Evolutionary conservation across 257 asterid species (phyloP).

Genomic region (Salvia splendens): DNA sequence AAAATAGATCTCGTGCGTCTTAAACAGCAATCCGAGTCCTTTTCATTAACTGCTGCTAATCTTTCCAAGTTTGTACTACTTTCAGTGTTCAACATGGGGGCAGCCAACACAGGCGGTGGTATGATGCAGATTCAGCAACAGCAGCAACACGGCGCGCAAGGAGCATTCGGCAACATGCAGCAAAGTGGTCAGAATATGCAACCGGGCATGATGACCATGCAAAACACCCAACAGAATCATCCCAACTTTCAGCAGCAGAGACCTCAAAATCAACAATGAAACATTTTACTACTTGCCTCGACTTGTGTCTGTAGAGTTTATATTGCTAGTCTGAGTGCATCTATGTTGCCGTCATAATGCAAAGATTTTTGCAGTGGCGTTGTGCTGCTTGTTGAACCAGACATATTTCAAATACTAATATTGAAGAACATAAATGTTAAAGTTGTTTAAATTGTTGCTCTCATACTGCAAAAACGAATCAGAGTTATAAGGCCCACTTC

Average conservation of each 20-base stretch:
- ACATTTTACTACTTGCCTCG: neutral
- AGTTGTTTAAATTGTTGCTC: too few species aligned
- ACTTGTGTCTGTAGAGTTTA: neutral
- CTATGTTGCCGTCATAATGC: neutral
- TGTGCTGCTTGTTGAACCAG: neutral
- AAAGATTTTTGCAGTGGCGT: neutral
- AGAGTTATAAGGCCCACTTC: too few species aligned
- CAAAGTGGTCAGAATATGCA: constrained; percentile 72
- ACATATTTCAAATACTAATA: too few species aligned
- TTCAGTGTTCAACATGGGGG: constrained; percentile 86
- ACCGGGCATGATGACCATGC: constrained; percentile 57
- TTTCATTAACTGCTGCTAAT: neutral
- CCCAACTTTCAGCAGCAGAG: constrained; percentile 90
- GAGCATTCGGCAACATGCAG: constrained; percentile 72
- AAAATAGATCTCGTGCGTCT: neutral
- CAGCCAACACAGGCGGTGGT: constrained; percentile 57
- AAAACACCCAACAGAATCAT: constrained; percentile 67
- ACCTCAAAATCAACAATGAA: constrained; percentile 77
- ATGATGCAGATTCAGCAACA: constrained; percentile 83
- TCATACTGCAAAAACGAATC: too few species aligned
- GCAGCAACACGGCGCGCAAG: constrained; percentile 62
- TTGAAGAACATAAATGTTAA: too few species aligned
- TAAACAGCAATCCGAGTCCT: constrained; percentile 1
- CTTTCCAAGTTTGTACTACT: neutral
- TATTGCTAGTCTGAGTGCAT: neutral